These are phyloP conservation scores for Strobilomyces confusus DNA, from an alignment of 768 basidiomycete species.

Conservation along the genomic window DNA sequence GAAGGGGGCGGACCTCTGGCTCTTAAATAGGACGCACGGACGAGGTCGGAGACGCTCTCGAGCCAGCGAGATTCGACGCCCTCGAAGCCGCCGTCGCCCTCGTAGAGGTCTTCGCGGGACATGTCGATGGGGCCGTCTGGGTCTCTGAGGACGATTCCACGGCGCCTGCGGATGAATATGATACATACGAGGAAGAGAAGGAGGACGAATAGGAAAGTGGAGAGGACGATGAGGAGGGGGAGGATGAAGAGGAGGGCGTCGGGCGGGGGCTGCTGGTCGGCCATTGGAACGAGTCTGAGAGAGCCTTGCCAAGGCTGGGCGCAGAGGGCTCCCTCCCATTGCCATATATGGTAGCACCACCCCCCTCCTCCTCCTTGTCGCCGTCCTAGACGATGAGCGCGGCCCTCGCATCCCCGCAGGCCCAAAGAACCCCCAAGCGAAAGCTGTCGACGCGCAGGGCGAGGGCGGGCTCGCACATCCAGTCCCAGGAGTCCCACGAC, in stretches of 20 bases:
- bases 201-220: constrained; percentile 89
- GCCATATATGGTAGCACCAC: constrained; percentile 10
- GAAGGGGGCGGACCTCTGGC: constrained; percentile 68
- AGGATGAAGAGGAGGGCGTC: constrained; percentile 84
- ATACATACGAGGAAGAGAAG: constrained; percentile 89
- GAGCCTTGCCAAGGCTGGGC: too few species aligned
- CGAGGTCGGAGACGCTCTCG: constrained; percentile 67
- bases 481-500: constrained; percentile 61
- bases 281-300: neutral
- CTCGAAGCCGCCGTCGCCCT: constrained; percentile 91
- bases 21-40: constrained; percentile 68
- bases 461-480: constrained; percentile 56
- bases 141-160: constrained; percentile 79
- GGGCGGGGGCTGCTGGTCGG: constrained; percentile 29
- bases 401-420: constrained; percentile 35
- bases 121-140: constrained; percentile 91
- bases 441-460: constrained; percentile 52
- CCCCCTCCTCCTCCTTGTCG: neutral
- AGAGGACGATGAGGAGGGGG: constrained; percentile 89
- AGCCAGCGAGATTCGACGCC: constrained; percentile 93
- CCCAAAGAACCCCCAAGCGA: constrained; percentile 46
- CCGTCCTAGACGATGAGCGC: constrained; percentile 35
- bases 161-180: constrained; percentile 72
- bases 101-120: constrained; percentile 84
- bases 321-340: too few species aligned